Conservation (phyloP, 345 rosid species). For the Cardamine chenopodiifolia region DNA sequence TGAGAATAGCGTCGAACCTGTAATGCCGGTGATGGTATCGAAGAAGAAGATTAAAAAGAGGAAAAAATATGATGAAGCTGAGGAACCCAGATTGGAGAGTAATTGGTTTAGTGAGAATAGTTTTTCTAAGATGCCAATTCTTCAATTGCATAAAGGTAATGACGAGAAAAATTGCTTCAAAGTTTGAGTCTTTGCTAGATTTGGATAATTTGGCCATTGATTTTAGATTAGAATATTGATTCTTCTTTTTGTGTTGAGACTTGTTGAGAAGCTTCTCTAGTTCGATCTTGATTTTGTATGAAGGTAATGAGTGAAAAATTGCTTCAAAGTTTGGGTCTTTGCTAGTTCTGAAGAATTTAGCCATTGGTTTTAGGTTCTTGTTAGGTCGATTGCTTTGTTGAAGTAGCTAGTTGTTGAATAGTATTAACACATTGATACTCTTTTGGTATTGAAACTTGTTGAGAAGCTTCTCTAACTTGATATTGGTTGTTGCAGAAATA, state of each 20-base stretch:
- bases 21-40: conserved; percentile 41
- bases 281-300: conserved; percentile 48
- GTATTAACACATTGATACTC: neutral
- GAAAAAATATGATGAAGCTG: conserved; percentile 41
- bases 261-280: too few relatives aligned
- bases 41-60: conserved; percentile 39
- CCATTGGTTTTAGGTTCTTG: neutral
- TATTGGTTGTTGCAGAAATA: conserved; percentile 57
- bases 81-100: conserved; percentile 56
- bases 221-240: neutral
- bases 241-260: too few relatives aligned
- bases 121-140: conserved; percentile 78
- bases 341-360: neutral
- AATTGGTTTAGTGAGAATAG: conserved; percentile 76
- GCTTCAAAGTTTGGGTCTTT: conserved; percentile 1
- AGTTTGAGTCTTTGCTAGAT: neutral
- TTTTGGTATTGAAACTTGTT: conserved; percentile 6
- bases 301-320: conserved; percentile 49
- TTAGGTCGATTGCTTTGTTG: neutral
- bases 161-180: too few relatives aligned
- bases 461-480: conserved; percentile 1
- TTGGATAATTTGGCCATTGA: neutral
- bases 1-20: conserved; percentile 42
- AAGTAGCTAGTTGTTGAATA: neutral
- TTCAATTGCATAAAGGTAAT: conserved; percentile 89